These are phyloP conservation scores for Salix koriyanagi DNA, from an alignment of 345 rosid species.

Conservation along the genomic window DNA sequence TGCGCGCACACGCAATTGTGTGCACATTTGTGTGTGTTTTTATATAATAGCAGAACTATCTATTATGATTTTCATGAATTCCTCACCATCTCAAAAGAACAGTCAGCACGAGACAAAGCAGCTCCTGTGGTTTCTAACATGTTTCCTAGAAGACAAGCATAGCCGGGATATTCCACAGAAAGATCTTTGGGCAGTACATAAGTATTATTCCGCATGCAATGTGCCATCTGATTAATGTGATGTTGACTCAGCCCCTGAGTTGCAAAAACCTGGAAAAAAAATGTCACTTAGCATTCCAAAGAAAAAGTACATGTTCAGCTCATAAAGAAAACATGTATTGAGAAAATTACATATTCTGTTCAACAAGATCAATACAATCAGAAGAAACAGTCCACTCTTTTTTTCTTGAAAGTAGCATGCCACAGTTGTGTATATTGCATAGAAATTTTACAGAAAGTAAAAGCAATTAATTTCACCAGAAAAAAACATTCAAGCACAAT, in stretches of 20 bases:
- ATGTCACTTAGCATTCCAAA: conserved; percentile 10
- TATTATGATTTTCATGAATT: neutral
- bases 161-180: conserved; percentile 58
- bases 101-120: conserved; percentile 66
- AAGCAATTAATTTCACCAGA: neutral
- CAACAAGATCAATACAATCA: neutral
- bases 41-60: neutral
- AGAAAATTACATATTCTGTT: neutral
- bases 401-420: neutral
- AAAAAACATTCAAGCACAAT: conserved; percentile 8
- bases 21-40: neutral
- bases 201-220: conserved; percentile 51
- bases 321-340: neutral
- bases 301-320: neutral
- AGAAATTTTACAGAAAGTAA: neutral
- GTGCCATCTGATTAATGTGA: conserved; percentile 76
- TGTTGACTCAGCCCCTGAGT: conserved; percentile 54
- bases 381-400: neutral
- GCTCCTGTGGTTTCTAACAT: conserved; percentile 75
- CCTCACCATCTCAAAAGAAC: conserved; percentile 80
- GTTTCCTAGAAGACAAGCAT: conserved; percentile 92
- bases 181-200: conserved; percentile 61
- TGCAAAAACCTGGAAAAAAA: conserved; percentile 60
- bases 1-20: neutral
- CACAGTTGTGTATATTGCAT: neutral